Evolutionary conservation across 139 green algal genomes (phyloP), one percentile per base, ranked within the genome.

Genomic region (Deuterostichococcus epilithicus): DNA sequence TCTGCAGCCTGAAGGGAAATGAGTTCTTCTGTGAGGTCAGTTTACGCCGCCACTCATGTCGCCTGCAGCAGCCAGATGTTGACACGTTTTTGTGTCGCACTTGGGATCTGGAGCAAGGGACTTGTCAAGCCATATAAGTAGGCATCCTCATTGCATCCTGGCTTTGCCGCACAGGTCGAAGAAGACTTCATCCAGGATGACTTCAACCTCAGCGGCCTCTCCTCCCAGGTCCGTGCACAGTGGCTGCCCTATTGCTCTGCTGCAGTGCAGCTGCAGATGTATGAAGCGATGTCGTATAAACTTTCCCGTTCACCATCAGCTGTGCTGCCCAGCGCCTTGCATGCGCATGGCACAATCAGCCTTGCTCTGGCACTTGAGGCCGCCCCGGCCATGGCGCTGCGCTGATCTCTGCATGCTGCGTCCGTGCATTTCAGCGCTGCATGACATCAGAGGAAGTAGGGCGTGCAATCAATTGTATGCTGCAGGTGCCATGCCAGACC

Each of bases 121-220:
- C 58, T 67, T 67, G 58, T 26, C 28, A 67, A 67, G 58, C 2
- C 2, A n/a, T n/a, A n/a, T n/a, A n/a, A n/a, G n/a, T n/a, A n/a
- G n/a, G n/a, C n/a, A n/a, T n/a, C n/a, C 23, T 37, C 79, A 35
- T 8, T n/a, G 30, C 10, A 28, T 22, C 68, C 25, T 22, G 13
- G n/a, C 68, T 75, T 30, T 76, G 73, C 6, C n/a, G n/a, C n/a
- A n/a, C 81, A 89, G 78, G 90, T 96, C 26, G 90, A 95, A n/a
- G 93, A 97, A 66, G 93, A 97, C 35, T 99, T 97, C 86, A 97
- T 99, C 70, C 92, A 97, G 82, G 95, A 99, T 82, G 95, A 98
- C 81, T 99, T 99, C 87, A 99, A 99, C 80, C 86, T 98, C 8
- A 91, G 82, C 65, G 95, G 95, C 0, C 91, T 99, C 15, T 92